phyloP scores from a whole-genome alignment of 1,284 basidiomycete genomes.

The Fomitopsis palustris region DNA sequence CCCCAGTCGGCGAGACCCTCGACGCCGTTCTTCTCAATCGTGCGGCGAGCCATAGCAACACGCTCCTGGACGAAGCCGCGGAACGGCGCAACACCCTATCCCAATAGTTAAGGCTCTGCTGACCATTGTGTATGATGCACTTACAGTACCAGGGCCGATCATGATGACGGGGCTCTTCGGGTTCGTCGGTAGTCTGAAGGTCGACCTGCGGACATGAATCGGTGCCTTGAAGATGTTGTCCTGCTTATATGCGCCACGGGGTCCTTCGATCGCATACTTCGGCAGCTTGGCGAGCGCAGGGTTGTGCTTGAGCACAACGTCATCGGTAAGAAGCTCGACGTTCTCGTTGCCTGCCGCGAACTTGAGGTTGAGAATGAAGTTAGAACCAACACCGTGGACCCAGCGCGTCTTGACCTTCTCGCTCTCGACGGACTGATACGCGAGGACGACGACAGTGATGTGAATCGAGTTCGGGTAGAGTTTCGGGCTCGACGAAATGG shows the following conservation, averaged over 20 bases:
- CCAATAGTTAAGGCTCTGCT: constrained; percentile 6
- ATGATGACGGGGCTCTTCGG: constrained; percentile 98
- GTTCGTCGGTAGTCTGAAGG: constrained; percentile 94
- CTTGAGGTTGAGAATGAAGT: constrained; percentile 92
- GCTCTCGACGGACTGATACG: constrained; percentile 72
- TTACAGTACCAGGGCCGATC: constrained; percentile 96
- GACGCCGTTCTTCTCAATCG: constrained; percentile 88
- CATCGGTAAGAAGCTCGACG: constrained; percentile 39
- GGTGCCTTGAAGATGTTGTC: constrained; percentile 80
- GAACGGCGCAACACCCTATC: constrained; percentile 96
- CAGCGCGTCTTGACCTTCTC: constrained; percentile 52
- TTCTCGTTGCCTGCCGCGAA: constrained; percentile 64
- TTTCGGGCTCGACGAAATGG: constrained; percentile 97
- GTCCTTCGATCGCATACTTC: constrained; percentile 84
- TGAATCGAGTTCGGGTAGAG: constrained; percentile 87
- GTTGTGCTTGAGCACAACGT: constrained; percentile 21
- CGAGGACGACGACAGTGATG: constrained; percentile 92
- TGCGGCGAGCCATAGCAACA: constrained; percentile 90
- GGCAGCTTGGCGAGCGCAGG: constrained; percentile 51
- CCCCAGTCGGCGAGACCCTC: constrained; percentile 96
- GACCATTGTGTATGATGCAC: constrained; percentile 35
- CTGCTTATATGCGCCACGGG: constrained; percentile 78
- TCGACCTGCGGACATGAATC: constrained; percentile 92
- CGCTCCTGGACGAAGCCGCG: constrained; percentile 98
- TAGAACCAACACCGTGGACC: constrained; percentile 86